Percentiles rank a stretch among this genome's conserved stretches.
phyloP scores from a whole-genome alignment of 306 rosid species.

The Quercus gilva region DNA sequence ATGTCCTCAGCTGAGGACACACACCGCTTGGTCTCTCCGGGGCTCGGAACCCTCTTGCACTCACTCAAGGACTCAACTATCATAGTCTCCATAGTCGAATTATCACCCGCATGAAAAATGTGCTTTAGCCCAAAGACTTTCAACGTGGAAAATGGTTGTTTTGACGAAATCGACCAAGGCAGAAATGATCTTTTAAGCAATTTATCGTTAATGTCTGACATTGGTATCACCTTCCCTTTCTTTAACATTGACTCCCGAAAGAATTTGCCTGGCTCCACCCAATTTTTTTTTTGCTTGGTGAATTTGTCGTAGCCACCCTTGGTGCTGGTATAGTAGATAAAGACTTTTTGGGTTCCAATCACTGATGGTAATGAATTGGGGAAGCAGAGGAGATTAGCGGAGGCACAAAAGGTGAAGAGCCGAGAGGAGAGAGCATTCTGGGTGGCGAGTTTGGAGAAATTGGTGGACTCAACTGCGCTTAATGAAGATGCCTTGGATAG shows the following conservation, averaged over 20 bases:
- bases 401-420: constrained; percentile 69
- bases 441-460: constrained; percentile 62
- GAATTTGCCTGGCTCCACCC: constrained; percentile 39
- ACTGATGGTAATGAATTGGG: constrained; percentile 39
- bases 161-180: constrained; percentile 67
- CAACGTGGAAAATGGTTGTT: constrained; percentile 73
- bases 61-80: constrained; percentile 54
- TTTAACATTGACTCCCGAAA: constrained; percentile 73
- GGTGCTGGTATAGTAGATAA: constrained; percentile 36
- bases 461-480: constrained; percentile 47
- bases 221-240: constrained; percentile 68
- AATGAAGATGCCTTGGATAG: constrained; percentile 78
- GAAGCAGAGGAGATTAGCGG: constrained; percentile 78
- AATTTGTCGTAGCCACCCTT: constrained; percentile 72
- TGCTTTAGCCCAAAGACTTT: constrained; percentile 52
- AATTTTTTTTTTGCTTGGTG: background rate
- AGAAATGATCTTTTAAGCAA: constrained; percentile 89
- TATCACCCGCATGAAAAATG: constrained; percentile 66
- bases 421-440: constrained; percentile 47
- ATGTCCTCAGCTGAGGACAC: constrained; percentile 81
- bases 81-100: constrained; percentile 77
- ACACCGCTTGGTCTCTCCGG: constrained; percentile 84
- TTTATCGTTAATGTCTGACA: constrained; percentile 86
- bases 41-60: constrained; percentile 69
- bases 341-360: too few relatives aligned